These are phyloP conservation scores for Fusarium protoensiforme DNA, from an alignment of 2,329 filamentous ascomycete genomes.

Conservation along the genomic window DNA sequence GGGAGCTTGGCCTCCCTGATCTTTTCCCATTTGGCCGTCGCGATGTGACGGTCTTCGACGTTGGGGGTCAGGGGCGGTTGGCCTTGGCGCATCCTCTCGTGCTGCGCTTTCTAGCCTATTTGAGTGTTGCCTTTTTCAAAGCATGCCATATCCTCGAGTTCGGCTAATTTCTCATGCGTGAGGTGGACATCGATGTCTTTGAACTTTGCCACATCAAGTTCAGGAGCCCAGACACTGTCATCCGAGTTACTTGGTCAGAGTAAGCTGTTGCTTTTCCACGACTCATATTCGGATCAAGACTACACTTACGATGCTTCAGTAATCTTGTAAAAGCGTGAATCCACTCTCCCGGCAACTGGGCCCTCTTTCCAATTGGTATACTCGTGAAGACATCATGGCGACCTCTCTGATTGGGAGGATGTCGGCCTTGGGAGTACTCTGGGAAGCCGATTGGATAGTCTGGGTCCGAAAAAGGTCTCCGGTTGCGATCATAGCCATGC, in stretches of 20 bases:
- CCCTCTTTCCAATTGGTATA: rapidly evolving
- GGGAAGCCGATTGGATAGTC: background rate
- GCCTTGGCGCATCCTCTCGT: background rate
- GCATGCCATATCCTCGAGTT: background rate
- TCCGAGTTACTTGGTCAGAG: background rate
- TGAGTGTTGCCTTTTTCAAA: background rate
- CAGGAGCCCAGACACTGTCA: background rate
- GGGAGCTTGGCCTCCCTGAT: background rate
- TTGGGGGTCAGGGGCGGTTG: constrained; percentile 1
- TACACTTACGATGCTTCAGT: background rate
- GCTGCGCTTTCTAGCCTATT: background rate
- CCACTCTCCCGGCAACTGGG: background rate
- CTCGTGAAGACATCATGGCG: constrained; percentile 28
- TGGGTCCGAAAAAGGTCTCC: background rate
- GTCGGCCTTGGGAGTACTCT: rapidly evolving
- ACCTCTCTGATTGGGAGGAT: constrained; percentile 22
- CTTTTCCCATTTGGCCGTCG: background rate
- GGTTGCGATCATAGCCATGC: background rate
- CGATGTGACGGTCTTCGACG: background rate
- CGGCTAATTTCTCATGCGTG: background rate
- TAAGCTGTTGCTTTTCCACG: background rate
- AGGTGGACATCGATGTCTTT: background rate
- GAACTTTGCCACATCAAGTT: background rate
- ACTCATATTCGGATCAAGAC: background rate
- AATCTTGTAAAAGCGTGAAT: background rate